A percentile compares a stretch with the other conserved stretches of the same genome.
Conservation (phyloP, 352 stramenopile species). For the Phytophthora pini region DNA sequence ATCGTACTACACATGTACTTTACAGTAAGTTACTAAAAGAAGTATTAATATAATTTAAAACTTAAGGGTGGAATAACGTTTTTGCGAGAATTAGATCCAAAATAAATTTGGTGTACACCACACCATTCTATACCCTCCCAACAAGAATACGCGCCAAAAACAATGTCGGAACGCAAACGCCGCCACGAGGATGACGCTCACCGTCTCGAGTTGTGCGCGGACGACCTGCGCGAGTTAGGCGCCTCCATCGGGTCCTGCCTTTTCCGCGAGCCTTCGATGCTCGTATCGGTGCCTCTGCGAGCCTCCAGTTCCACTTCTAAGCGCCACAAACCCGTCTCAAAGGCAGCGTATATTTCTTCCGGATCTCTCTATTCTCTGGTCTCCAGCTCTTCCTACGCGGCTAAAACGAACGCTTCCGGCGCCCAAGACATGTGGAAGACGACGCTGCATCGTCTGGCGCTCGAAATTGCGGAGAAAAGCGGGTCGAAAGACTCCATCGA, state of each 20-base stretch:
- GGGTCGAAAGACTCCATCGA: constrained; percentile 29
- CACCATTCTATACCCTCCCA: neutral
- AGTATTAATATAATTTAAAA: too few species aligned
- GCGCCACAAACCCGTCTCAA: constrained; percentile 9
- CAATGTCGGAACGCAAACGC: constrained; percentile 40
- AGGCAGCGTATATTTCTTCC: constrained; percentile 16
- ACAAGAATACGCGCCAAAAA: constrained; percentile 1
- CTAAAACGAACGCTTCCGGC: constrained; percentile 21
- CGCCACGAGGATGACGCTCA: constrained; percentile 26
- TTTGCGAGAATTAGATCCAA: neutral
- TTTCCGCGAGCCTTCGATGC: constrained; percentile 24
- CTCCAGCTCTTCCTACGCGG: constrained; percentile 34
- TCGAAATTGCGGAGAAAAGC: constrained; percentile 22
- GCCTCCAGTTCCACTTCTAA: constrained; percentile 7
- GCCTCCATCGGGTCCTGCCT: constrained; percentile 32
- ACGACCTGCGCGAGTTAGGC: constrained; percentile 37
- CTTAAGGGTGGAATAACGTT: neutral
- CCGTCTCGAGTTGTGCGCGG: constrained; percentile 40
- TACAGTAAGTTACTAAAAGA: too few species aligned
- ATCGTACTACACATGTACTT: too few species aligned
- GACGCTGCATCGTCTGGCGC: constrained; percentile 33
- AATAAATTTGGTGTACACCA: neutral
- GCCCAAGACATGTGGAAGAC: constrained; percentile 38
- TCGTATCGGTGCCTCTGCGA: constrained; percentile 25
- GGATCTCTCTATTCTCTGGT: constrained; percentile 50